Percentiles rank a stretch among this genome's conserved stretches.
Conservation (phyloP, 257 asterid species). For the Petunia secreta region DNA sequence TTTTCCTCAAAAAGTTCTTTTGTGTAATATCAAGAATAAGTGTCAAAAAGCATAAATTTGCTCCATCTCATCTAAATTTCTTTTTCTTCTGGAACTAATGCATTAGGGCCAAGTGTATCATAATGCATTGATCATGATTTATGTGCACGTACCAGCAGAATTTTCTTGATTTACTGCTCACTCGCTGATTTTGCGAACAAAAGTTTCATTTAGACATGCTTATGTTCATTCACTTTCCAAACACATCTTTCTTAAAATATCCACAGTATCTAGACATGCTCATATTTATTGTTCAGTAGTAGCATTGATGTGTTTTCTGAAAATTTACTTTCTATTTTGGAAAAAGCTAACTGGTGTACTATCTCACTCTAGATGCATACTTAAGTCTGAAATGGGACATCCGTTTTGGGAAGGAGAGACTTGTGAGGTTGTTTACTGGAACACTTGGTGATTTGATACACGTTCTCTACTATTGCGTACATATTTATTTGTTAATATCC, state of each 20-base stretch:
- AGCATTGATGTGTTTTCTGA: conserved; percentile 14
- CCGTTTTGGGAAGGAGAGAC: not conserved
- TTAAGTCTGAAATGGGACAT: not conserved
- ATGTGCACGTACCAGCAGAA: not conserved
- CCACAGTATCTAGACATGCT: not conserved
- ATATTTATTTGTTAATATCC: not conserved
- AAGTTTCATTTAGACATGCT: not conserved
- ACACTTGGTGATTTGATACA: conserved; percentile 7
- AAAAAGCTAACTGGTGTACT: not conserved
- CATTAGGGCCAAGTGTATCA: not conserved
- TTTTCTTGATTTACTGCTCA: not conserved
- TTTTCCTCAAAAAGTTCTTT: not conserved
- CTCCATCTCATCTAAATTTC: not conserved
- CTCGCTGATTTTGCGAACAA: not conserved
- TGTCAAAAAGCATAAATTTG: conserved; percentile 4
- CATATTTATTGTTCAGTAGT: not conserved
- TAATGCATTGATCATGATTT: not conserved
- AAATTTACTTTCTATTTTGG: not conserved
- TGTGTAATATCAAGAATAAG: not conserved
- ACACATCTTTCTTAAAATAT: not conserved
- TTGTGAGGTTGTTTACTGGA: not conserved
- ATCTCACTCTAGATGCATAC: not conserved
- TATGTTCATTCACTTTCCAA: not conserved
- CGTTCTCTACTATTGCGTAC: not conserved
- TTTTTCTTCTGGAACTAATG: not conserved